Evolutionary conservation across 1,284 basidiomycete genomes (phyloP).

Genomic region (Schizophyllum commune): DNA sequence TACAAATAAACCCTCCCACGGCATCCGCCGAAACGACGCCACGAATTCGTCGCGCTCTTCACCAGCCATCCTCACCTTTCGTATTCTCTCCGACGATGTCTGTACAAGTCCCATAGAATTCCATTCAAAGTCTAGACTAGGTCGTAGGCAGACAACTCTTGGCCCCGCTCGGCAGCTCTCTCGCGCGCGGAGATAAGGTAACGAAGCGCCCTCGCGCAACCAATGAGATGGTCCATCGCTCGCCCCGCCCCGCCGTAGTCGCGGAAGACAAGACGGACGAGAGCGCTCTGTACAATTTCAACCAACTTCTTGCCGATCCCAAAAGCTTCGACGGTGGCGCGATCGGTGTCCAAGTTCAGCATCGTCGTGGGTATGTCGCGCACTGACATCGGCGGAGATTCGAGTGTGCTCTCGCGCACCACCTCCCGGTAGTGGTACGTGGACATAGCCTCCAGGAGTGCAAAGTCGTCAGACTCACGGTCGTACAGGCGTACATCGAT

Average conservation of each 20-base stretch:
- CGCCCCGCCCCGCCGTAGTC: neutral
- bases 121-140: no score
- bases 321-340: neutral
- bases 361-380: neutral
- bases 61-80: no score
- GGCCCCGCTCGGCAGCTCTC: no score
- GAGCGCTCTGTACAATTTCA: neutral
- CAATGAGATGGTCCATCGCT: neutral
- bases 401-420: neutral
- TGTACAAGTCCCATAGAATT: no score
- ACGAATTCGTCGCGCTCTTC: no score
- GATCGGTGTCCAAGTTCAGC: neutral
- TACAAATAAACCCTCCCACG: no score
- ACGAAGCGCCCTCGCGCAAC: neutral
- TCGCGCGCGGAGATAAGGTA: neutral
- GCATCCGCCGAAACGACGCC: no score
- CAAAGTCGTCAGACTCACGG: neutral
- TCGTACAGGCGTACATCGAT: neutral
- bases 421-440: no score
- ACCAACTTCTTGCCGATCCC: neutral
- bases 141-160: no score
- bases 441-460: neutral
- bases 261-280: neutral
- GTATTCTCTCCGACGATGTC: no score
- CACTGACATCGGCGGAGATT: neutral